Evolutionary conservation across 495 filamentous ascomycete species (phyloP).

Genomic region (Neohortaea acidophila): DNA sequence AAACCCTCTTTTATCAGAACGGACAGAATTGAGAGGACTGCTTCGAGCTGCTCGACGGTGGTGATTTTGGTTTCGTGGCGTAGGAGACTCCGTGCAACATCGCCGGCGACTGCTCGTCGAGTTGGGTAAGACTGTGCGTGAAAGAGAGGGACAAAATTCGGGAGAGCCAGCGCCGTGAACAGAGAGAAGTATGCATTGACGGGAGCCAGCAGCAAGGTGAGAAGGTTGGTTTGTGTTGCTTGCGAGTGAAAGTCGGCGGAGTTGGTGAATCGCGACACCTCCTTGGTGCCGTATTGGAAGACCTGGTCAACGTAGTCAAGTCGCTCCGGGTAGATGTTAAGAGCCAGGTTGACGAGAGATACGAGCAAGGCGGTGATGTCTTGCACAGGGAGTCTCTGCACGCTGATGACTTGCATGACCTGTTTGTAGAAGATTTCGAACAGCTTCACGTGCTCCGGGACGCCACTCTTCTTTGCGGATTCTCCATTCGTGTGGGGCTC

Average conservation of each 20-base stretch:
- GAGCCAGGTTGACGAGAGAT: slow-evolving; percentile 77
- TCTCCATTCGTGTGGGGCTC: slow-evolving; percentile 20
- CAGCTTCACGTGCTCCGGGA: slow-evolving; percentile 72
- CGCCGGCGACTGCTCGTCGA: slow-evolving; percentile 73
- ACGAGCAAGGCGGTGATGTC: slow-evolving; percentile 87
- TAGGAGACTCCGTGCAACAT: slow-evolving; percentile 64
- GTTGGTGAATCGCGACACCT: slow-evolving; percentile 78
- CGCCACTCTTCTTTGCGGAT: slow-evolving; percentile 46
- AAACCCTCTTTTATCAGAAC: slow-evolving; percentile 87
- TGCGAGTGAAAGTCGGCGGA: slow-evolving; percentile 86
- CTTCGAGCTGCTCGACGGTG: slow-evolving; percentile 64
- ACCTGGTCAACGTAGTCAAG: slow-evolving; percentile 94
- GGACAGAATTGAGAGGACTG: slow-evolving; percentile 70
- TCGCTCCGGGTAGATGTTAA: slow-evolving; percentile 87
- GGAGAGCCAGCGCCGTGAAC: slow-evolving; percentile 82
- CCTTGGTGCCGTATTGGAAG: slow-evolving; percentile 71
- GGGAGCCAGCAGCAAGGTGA: slow-evolving; percentile 74
- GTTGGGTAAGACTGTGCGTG: slow-evolving; percentile 89
- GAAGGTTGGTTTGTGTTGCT: slow-evolving; percentile 71
- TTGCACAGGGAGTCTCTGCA: slow-evolving; percentile 79
- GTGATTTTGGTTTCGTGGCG: slow-evolving; percentile 65
- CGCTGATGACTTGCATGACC: slow-evolving; percentile 80
- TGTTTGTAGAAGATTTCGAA: slow-evolving; percentile 98
- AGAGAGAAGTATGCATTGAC: slow-evolving; percentile 80
- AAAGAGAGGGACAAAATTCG: slow-evolving; percentile 77